Percentiles rank a stretch among this genome's conserved stretches.
phyloP scores from a whole-genome alignment of 1,284 basidiomycete species.

The Pseudozyma pruni region DNA sequence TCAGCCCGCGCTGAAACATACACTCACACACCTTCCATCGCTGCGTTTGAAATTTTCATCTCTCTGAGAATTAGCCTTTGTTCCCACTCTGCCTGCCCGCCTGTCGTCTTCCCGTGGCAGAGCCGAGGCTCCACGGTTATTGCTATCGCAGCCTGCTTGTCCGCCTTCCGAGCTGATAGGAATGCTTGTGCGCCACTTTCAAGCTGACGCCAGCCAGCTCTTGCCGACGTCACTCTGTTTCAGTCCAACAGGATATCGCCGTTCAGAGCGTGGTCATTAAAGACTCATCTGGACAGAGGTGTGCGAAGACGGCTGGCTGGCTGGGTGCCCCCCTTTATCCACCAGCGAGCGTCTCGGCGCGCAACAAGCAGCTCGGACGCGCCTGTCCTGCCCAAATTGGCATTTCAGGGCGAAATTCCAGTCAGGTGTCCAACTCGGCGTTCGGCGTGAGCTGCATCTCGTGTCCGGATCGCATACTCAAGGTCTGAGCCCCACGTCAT shows the following conservation, averaged over 20 bases:
- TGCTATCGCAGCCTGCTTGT: too few relatives aligned
- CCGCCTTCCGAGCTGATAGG: too few relatives aligned
- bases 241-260: too few relatives aligned
- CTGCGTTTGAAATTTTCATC: too few relatives aligned
- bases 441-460: slow-evolving; percentile 32
- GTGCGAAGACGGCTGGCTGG: too few relatives aligned
- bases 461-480: slow-evolving; percentile 27
- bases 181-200: too few relatives aligned
- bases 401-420: neutral
- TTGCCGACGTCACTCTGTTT: too few relatives aligned
- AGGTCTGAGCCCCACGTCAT: slow-evolving; percentile 9
- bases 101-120: neutral
- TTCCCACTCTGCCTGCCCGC: neutral
- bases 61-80: neutral
- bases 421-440: slow-evolving; percentile 36
- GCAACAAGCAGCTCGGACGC: slow-evolving; percentile 31
- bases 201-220: too few relatives aligned
- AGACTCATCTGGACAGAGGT: too few relatives aligned
- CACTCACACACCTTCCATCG: neutral
- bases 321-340: too few relatives aligned
- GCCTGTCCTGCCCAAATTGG: neutral
- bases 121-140: slow-evolving; percentile 1
- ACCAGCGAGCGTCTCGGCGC: slow-evolving; percentile 29
- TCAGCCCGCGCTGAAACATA: neutral
- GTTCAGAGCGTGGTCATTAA: too few relatives aligned